These are phyloP conservation scores for Hyaloscypha variabilis DNA, from an alignment of 495 filamentous ascomycete species.

Conservation along the genomic window DNA sequence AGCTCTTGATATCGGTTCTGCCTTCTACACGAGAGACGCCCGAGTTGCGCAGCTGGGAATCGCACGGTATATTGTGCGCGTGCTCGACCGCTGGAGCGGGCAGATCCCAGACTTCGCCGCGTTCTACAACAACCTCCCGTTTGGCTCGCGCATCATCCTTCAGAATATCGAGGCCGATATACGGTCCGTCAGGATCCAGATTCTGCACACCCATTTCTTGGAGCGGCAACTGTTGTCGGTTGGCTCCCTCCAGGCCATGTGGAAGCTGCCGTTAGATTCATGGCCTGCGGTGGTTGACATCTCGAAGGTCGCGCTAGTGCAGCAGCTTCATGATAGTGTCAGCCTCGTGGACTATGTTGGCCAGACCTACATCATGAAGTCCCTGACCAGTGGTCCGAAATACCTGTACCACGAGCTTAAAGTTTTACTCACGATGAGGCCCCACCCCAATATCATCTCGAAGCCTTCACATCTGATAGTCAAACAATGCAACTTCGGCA, in stretches of 20 bases:
- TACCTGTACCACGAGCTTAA: constrained; percentile 44
- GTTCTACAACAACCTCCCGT: constrained; percentile 21
- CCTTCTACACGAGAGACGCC: not conserved
- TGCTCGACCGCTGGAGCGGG: constrained; percentile 19
- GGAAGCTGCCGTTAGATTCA: constrained; percentile 11
- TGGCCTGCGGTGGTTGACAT: constrained; percentile 24
- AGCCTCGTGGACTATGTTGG: constrained; percentile 17
- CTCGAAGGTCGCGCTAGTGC: constrained; percentile 12
- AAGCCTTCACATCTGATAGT: constrained; percentile 35
- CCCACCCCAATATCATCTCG: constrained; percentile 35
- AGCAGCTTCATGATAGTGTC: constrained; percentile 25
- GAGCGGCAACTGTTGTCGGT: constrained; percentile 18
- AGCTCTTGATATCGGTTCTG: not conserved
- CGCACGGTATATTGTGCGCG: constrained; percentile 19
- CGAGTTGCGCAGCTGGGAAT: constrained; percentile 3
- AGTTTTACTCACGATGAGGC: constrained; percentile 32
- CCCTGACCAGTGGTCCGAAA: constrained; percentile 29
- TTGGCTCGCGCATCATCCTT: constrained; percentile 26
- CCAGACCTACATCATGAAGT: constrained; percentile 24
- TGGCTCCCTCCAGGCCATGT: constrained; percentile 17
- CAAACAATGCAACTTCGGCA: constrained; percentile 37
- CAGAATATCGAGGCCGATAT: constrained; percentile 15
- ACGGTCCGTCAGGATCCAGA: constrained; percentile 17
- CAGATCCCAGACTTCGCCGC: constrained; percentile 14
- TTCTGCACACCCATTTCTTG: constrained; percentile 19